These are phyloP conservation scores for Oenanthe sinensis DNA, from an alignment of 129 eudicot genomes.

Conservation along the genomic window DNA sequence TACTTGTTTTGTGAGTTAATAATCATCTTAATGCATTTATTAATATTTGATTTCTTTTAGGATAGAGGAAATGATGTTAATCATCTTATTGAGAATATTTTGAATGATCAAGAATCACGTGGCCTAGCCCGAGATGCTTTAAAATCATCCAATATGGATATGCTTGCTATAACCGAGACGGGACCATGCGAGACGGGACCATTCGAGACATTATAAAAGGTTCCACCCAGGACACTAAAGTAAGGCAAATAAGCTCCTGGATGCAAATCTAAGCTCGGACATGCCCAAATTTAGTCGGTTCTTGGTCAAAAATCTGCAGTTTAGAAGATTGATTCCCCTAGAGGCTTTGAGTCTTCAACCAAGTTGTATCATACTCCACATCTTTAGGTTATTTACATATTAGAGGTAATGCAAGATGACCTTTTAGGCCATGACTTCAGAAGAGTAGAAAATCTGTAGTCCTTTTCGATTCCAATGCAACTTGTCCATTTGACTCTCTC, in stretches of 20 bases:
- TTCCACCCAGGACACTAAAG: neutral
- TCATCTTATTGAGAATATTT: slow-evolving; percentile 34
- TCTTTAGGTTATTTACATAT: neutral
- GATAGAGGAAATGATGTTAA: slow-evolving; percentile 53
- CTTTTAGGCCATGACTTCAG: neutral
- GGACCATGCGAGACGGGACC: neutral
- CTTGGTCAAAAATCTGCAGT: neutral
- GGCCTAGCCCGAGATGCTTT: neutral
- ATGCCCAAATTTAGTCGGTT: neutral
- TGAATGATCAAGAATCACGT: slow-evolving; percentile 19
- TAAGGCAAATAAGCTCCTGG: neutral
- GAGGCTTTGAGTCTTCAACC: neutral
- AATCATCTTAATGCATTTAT: neutral
- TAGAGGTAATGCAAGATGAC: neutral
- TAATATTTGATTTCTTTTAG: slow-evolving; percentile 18
- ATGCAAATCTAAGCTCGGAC: neutral
- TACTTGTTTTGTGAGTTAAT: neutral
- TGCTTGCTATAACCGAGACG: neutral
- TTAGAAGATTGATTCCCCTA: neutral
- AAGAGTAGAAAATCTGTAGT: neutral
- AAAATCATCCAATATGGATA: neutral
- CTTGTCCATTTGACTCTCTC: too few relatives aligned
- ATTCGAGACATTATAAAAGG: neutral
- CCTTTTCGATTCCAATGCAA: too few relatives aligned
- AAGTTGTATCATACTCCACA: neutral